Base-by-base conservation (phyloP, 225 moss, liverwort and hornwort species). In the Antitrichia curtipendula region DNA sequence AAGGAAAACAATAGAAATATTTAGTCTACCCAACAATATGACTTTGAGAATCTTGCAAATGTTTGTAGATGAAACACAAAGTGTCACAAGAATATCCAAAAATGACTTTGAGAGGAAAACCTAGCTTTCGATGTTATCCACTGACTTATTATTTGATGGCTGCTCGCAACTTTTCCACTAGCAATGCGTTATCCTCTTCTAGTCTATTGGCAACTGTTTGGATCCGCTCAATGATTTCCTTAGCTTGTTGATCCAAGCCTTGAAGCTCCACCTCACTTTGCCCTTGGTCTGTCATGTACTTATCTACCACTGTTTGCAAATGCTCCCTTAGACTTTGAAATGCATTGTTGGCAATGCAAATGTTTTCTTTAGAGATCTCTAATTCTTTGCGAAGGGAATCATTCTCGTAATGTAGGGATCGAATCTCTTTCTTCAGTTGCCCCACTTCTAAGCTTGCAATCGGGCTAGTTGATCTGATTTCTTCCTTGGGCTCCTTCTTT, bases 161-260 rank as follows among this genome's bases (percentile, higher is more conserved):
- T 63, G 86, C 80, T 81, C 74, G 75, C 21, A 91, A 70, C 58
- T 90, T 91, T 34, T 93, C 89, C 13, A 89, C 78, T 52, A 91
- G 57, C 75, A 80, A 80, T 74, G 69, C 69, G 6, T 86, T 93
- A 70, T 91, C 93, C 27, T 93, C 90, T 75, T 89, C 93, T 23
- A 90, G 4, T 27, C 61, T 80, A 5, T 58, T 50, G 2, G 90
- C 93, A 43, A 87, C 89, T 13, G 19, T 83, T 90, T 91, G 89
- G 54, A 87, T 91, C 16, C 45, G 82, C 27, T 88, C 87, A 2
- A 91, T 91, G 78, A 85, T 88, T 29, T 90, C 65, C 18, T 87
- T 90, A 29, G 90, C 87, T 75, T 85, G 84, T 2, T 82, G 16
- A 63, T 88, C 88, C 15, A 93, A 85, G 65, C 86, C 78, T 19